Base-by-base conservation (phyloP, 73 alveolate species). In the Durusdinium trenchii region DNA sequence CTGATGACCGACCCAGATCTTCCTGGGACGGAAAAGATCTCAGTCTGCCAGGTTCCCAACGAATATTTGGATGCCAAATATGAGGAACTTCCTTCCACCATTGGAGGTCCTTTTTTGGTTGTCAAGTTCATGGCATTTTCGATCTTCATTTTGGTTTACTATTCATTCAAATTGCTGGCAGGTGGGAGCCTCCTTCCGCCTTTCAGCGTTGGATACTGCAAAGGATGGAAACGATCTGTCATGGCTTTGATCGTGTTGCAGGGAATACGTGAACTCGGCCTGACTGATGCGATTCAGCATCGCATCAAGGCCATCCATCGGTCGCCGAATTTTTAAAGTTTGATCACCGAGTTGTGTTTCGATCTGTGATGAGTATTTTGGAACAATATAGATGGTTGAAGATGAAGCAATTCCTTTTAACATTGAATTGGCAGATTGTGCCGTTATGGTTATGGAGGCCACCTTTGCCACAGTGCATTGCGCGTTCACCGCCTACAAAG, bases 171-270 rank as follows among this genome's bases (percentile, higher is more conserved):
- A 26, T 6, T 62, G 76, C 7, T 10, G 82, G 48, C 61, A 43
- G 57, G 86, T 12, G 86, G 61, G 35, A 20, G 42, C 86, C 81
- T 54, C 12, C 81, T 83, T 4, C 76, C 76, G 47, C 94, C 94
- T 35, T 83, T 83, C 75, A 36, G 57, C 36, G 87, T 76, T n/a
- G 87, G 87, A 10, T 76, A 76, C 57, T 14, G 40, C 87, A 76
- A 83, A 51, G 52, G 94, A 7, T 43, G 94, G 75, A 46, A 48
- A 46, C 47, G 94, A 12, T 18, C 52, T 5, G 50, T 30, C 23
- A 50, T 50, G 71, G 35, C 46, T 23, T 51, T 83, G 47, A 48
- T 83, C 16, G 16, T 51, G 26, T n/a, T 83, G 75, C 75, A 46
- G 9, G 94, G 76, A 50, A n/a, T 83, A 20, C 71, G 94, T 36